Base-by-base conservation (phyloP, 2,329 filamentous ascomycete genomes). In the Cercospora sp. region DNA sequence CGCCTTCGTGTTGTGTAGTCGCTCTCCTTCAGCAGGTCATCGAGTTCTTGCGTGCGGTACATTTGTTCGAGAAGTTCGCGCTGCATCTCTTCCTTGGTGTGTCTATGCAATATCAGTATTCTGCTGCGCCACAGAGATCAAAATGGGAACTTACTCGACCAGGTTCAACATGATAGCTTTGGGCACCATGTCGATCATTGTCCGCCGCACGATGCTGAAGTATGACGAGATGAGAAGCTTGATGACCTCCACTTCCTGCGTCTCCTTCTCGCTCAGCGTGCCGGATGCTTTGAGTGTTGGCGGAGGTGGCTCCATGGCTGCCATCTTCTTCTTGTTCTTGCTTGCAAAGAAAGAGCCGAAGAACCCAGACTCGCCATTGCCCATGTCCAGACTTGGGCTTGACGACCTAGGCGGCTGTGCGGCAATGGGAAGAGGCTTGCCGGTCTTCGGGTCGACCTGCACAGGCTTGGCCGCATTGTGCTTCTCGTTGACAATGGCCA, bases 261-360 rank as follows among this genome's bases (percentile, higher is more conserved):
- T 90, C 80, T 99, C 95, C 69, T 95, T 93, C 82, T 99, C 95
- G 5, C 92, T 97, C 45, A 99, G 85, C 28, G 90, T 97, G 51
- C 95, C 94, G 3, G 93, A 97, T 36, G 95, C 95, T 84, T 97
- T 99, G 67, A 99, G 88, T 51, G 89, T 94, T 31, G 95, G 88
- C 70, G 95, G 95, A 45, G 95, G 95, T 13, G 95, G 86, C 80
- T 99, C 95, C 95, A 99, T 99, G 59, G 94, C 94, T n/a, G 95
- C 95, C 83, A 97, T 96, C 90, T 97, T 98, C 88, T 99, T 99
- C 89, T 98, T 99, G 84, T 98, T 99, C 88, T 98, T 99, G 78
- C 92, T 94, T 10, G 95, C 93, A 79, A 97, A 99, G 87, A 99
- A 99, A 77, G 92, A 97, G 74, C 95, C 95, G 76, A 99, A 99